Evolutionary conservation across 2,329 filamentous ascomycete species (phyloP), one percentile per base, ranked within the genome.

Genomic region (Nothophoma quercina): DNA sequence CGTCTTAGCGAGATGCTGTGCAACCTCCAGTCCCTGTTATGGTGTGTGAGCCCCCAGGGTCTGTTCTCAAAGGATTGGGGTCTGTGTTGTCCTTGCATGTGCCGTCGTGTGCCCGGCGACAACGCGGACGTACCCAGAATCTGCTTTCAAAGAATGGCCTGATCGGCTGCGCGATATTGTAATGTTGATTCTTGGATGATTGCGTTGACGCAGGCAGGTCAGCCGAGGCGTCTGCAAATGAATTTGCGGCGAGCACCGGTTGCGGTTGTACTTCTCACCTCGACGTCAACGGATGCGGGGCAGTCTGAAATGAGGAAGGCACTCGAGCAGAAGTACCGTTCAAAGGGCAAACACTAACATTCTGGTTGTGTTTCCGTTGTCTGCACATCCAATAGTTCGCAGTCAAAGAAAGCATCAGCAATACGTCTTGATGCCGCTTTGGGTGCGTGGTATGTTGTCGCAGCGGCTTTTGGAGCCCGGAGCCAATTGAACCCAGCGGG

Each of bases 1-100:
- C 10, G 4, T 32, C 12, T 39, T 45, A 51, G 41, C 48, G 41
- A 51, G 41, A 38, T 18, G 43, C 38, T 19, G 50, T 39, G 44
- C 26, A 9, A 53, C 50, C 13, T 34, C 7, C 19, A 42, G 43
- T 29, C 50, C 50, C 38, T 48, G 28, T 48, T 39, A 38, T 34
- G 35, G 36, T 29, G 29, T 18, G 25, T 46, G 30, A 52, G n/a
- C 32, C 13, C 18, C 40, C 22, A 42, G 23, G 23, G 23, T 42
- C 36, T 39, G 36, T 26, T 13, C 32, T 41, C 18, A n/a, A n/a
- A n/a, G n/a, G n/a, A n/a, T n/a, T n/a, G 21, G 32, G 34, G 40
- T 35, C 41, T 41, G 41, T 45, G 42, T 35, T 52, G 49, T 43
- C 38, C 50, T 53, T 53, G 50, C 50, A 53, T 53, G 50, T 48